A percentile compares a stretch with the other conserved stretches of the same genome.
Conservation (phyloP, 208 protist species). For the Zelonia costaricensis region DNA sequence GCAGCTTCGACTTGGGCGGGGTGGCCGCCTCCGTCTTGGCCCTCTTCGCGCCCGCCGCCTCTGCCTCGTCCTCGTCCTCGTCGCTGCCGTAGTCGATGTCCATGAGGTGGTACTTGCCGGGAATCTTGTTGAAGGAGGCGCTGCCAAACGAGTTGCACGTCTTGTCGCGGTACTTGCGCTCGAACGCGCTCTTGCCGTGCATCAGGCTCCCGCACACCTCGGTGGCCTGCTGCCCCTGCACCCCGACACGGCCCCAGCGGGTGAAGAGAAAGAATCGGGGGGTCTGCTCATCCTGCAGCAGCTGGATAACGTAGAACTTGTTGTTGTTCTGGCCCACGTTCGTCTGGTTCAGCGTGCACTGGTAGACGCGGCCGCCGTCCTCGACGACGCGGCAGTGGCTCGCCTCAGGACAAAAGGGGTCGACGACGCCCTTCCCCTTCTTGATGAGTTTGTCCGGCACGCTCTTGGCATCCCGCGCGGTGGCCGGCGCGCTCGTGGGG, state of each 20-base stretch:
- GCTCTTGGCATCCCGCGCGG: slow-evolving; percentile 22
- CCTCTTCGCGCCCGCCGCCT: slow-evolving; percentile 25
- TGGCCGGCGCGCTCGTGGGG: slow-evolving; percentile 13
- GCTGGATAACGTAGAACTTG: slow-evolving; percentile 89
- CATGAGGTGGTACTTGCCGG: slow-evolving; percentile 77
- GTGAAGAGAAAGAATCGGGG: slow-evolving; percentile 62
- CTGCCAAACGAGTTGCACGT: slow-evolving; percentile 60
- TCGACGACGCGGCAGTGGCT: slow-evolving; percentile 64
- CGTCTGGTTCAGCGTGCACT: slow-evolving; percentile 86
- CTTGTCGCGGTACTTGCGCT: slow-evolving; percentile 56
- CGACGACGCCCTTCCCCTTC: slow-evolving; percentile 79
- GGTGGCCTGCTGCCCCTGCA: slow-evolving; percentile 51
- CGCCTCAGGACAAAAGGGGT: slow-evolving; percentile 49
- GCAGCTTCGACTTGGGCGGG: slow-evolving; percentile 42
- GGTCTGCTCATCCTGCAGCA: slow-evolving; percentile 58
- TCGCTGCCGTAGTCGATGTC: slow-evolving; percentile 73
- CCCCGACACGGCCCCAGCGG: slow-evolving; percentile 81
- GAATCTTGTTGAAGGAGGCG: slow-evolving; percentile 48
- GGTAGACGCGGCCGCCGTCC: slow-evolving; percentile 46
- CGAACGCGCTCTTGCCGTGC: slow-evolving; percentile 41
- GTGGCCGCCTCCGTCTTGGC: slow-evolving; percentile 6
- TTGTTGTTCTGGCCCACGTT: slow-evolving; percentile 83
- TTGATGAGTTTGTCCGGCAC: slow-evolving; percentile 35
- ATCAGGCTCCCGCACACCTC: slow-evolving; percentile 25
- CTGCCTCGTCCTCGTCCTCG: slow-evolving; percentile 15